These are phyloP conservation scores for Lagerstroemia speciosa DNA, from an alignment of 345 rosid genomes.

Conservation along the genomic window DNA sequence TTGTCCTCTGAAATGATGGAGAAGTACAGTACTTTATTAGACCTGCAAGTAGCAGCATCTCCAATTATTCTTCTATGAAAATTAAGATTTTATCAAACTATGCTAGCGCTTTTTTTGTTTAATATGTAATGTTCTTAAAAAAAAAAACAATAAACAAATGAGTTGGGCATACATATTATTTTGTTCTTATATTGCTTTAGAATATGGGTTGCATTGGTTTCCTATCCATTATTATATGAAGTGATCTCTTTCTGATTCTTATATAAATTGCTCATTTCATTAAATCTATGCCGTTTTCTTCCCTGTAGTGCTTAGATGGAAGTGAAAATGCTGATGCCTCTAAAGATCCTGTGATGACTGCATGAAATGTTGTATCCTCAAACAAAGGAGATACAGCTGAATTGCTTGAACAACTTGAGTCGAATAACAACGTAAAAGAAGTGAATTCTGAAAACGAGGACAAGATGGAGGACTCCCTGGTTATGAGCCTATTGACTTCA, in stretches of 20 bases:
- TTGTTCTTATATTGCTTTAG: neutral
- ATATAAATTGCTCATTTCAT: neutral
- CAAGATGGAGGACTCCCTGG: slow-evolving; percentile 71
- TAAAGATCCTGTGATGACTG: slow-evolving; percentile 34
- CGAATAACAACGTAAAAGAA: slow-evolving; percentile 32
- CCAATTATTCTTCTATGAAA: neutral
- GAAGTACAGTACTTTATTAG: neutral
- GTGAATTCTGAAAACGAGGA: slow-evolving; percentile 38
- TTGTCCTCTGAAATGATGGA: neutral
- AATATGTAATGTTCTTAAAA: neutral
- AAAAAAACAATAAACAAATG: too few species aligned
- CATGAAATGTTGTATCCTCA: slow-evolving; percentile 22
- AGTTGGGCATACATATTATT: neutral
- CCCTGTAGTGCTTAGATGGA: slow-evolving; percentile 41
- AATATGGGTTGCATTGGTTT: neutral
- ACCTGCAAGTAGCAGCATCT: neutral
- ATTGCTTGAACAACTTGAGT: slow-evolving; percentile 28
- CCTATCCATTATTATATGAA: neutral
- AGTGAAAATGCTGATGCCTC: slow-evolving; percentile 30
- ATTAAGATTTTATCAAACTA: neutral
- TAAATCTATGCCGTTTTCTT: neutral
- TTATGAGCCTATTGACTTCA: slow-evolving; percentile 52
- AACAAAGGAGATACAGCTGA: slow-evolving; percentile 24
- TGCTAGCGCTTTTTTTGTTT: neutral
- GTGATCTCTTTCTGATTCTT: neutral